phyloP scores from a whole-genome alignment of 805 yeast genomes.

The Wickerhamomyces bovis region DNA sequence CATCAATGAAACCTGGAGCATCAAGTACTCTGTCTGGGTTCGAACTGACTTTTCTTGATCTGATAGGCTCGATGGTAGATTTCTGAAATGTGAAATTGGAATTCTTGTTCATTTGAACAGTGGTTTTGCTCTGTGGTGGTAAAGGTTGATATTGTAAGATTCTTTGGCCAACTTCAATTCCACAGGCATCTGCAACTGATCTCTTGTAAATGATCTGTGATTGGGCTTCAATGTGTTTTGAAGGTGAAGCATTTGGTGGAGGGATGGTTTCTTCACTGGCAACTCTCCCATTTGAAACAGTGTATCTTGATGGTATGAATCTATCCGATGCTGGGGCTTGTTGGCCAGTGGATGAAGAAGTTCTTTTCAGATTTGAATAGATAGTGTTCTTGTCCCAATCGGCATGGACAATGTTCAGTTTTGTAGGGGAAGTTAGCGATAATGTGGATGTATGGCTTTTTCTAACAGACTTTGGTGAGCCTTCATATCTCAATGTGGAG shows the following conservation, averaged over 20 bases:
- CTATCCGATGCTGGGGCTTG: slow-evolving; percentile 40
- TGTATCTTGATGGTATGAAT: slow-evolving; percentile 54
- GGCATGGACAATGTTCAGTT: slow-evolving; percentile 37
- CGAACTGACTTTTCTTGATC: slow-evolving; percentile 73
- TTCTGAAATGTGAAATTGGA: slow-evolving; percentile 24
- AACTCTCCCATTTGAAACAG: slow-evolving; percentile 41
- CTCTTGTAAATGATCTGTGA: slow-evolving; percentile 51
- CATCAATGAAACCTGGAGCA: slow-evolving; percentile 93
- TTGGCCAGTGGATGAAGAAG: slow-evolving; percentile 18
- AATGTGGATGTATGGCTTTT: slow-evolving; percentile 29
- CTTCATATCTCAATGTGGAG: slow-evolving; percentile 1
- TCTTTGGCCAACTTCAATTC: slow-evolving; percentile 73
- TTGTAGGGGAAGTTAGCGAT: slow-evolving; percentile 40
- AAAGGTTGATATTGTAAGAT: slow-evolving; percentile 82
- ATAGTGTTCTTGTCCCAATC: slow-evolving; percentile 28
- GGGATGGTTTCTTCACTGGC: slow-evolving; percentile 33
- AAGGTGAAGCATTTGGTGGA: slow-evolving; percentile 42
- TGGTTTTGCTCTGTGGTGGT: slow-evolving; percentile 51
- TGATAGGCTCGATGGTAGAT: slow-evolving; percentile 48
- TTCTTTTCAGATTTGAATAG: slow-evolving; percentile 16
- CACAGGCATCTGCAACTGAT: slow-evolving; percentile 93
- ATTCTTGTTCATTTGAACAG: slow-evolving; percentile 19
- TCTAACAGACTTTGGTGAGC: slow-evolving; percentile 13
- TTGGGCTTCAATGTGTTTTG: slow-evolving; percentile 37
- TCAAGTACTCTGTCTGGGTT: slow-evolving; percentile 92